These are phyloP conservation scores for Malania oleifera DNA, from an alignment of 164 flowering plant species.

Conservation along the genomic window DNA sequence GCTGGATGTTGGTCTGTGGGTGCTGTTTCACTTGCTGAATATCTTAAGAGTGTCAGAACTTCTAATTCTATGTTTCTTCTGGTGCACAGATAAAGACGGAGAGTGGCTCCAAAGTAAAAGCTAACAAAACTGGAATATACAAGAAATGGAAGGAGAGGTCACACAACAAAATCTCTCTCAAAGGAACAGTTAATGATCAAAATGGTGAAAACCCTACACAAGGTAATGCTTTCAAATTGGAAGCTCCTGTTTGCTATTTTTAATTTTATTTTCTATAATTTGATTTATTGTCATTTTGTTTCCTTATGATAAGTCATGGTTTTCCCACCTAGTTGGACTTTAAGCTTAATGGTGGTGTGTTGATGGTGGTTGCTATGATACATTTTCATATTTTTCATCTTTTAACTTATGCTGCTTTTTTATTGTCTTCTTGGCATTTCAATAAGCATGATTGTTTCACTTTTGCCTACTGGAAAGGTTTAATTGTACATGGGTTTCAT, in stretches of 20 bases:
- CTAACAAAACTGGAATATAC: slow-evolving; percentile 81
- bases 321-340: not conserved
- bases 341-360: not conserved
- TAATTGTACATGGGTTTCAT: not conserved
- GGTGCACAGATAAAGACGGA: slow-evolving; percentile 68
- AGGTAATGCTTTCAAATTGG: slow-evolving; percentile 33
- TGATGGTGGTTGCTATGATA: not conserved
- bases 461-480: not conserved
- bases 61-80: not conserved
- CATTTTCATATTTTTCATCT: too few species aligned
- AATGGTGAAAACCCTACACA: slow-evolving; percentile 27
- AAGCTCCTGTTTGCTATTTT: not conserved
- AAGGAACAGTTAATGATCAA: slow-evolving; percentile 39
- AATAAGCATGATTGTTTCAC: too few species aligned
- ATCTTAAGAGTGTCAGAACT: not conserved
- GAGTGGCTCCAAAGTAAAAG: slow-evolving; percentile 72
- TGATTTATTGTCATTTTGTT: not conserved
- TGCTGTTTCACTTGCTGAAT: not conserved
- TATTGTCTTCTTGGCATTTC: too few species aligned
- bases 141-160: slow-evolving; percentile 80
- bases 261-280: not conserved
- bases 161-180: slow-evolving; percentile 58
- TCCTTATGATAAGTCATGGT: not conserved
- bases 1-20: too few species aligned
- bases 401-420: too few species aligned